Evolutionary conservation across 306 rosid genomes (phyloP).

Genomic region (Acmispon strigosus): DNA sequence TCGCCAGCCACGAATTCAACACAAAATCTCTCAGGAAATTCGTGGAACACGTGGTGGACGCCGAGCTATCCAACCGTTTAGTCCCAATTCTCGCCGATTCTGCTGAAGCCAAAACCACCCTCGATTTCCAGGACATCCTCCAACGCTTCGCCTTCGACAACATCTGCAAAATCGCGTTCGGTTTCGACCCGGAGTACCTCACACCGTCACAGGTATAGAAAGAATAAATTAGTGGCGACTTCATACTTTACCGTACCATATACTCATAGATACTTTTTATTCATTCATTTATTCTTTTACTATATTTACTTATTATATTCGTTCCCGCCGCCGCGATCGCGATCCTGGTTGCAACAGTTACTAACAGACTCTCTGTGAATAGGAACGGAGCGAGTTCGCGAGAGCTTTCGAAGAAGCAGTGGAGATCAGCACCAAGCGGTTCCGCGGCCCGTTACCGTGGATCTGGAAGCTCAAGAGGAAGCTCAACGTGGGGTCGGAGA

Average conservation of each 20-base stretch:
- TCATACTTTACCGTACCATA: too few species aligned
- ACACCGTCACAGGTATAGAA: too few species aligned
- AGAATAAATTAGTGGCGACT: too few species aligned
- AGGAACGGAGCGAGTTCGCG: constrained; percentile 36
- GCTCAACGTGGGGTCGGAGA: constrained; percentile 48
- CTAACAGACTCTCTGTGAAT: too few species aligned
- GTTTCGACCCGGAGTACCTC: constrained; percentile 55
- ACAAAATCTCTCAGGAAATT: constrained; percentile 53
- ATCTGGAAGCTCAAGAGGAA: constrained; percentile 50
- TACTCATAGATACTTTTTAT: too few species aligned
- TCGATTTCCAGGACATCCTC: constrained; percentile 69
- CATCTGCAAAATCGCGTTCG: constrained; percentile 63
- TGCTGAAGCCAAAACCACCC: background rate
- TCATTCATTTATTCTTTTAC: too few species aligned
- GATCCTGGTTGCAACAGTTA: too few species aligned
- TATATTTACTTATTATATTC: too few species aligned
- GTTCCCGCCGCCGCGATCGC: too few species aligned
- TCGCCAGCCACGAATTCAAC: constrained; percentile 54
- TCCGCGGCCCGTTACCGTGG: background rate
- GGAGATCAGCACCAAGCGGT: constrained; percentile 34
- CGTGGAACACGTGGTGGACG: constrained; percentile 56
- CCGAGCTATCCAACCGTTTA: constrained; percentile 48
- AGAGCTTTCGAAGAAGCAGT: constrained; percentile 43
- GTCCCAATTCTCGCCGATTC: constrained; percentile 39
- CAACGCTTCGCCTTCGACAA: constrained; percentile 73